Evolutionary conservation across 768 basidiomycete species (phyloP), one percentile per base, ranked within the genome.

Genomic region (Mrakia blollopis): DNA sequence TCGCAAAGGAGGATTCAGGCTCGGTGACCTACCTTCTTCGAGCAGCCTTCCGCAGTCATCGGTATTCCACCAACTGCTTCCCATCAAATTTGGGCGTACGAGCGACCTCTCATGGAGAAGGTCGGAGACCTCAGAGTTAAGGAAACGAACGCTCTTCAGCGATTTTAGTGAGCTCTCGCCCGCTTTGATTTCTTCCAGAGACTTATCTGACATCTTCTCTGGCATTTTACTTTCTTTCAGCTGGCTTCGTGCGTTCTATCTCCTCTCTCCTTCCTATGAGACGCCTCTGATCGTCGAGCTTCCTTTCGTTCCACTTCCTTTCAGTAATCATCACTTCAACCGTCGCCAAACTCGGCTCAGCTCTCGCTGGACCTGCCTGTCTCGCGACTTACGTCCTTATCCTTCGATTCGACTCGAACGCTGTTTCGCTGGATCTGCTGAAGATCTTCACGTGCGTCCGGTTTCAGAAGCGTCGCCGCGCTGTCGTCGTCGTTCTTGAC

Each of bases 41-140:
- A 23, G 72, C 72, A 1, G 10, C 44, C 2, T 30, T 44, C 32
- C 0, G n/a, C 67, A 70, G 70, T 35, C 70, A 0, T 77, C 76
- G 2, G 47, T 72, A 11, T 71, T 77, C 76, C 23, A 8, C 14
- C 76, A 77, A 32, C 54, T 70, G 37, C 35, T 72, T 8, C 71
- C 76, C 8, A 73, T 77, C 60, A 77, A 77, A 35, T 71, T 77
- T 30, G 30, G 47, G 35, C 30, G 47, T 77, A 77, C 61, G 76
- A 77, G 71, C 2, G 10, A 4, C 10, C 35, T n/a, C 41, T 77
- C 14, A 28, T 52, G 28, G 72, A 35, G 23, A 57, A 73, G 44
- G 52, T 77, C n/a, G n/a, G 70, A 23, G 32, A 16, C 6, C 61
- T 77, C 2, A 35, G 76, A 37, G n/a, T n/a, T 18, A 57, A 32